phyloP scores from a whole-genome alignment of 192 early-diverging fungal species.

The Coemansia sp. region DNA sequence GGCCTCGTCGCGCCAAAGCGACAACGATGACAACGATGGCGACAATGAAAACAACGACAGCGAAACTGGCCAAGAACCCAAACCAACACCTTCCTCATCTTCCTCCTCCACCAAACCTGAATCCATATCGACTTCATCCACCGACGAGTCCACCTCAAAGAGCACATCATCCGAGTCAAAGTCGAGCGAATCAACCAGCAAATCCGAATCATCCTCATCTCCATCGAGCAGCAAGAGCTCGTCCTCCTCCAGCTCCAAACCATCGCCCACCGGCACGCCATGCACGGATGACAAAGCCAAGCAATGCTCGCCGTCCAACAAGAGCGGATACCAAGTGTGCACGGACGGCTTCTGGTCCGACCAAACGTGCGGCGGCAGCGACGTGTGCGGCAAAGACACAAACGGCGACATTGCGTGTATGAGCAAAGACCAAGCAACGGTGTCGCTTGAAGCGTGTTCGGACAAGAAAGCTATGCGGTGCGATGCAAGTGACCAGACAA shows the following conservation, averaged over 20 bases:
- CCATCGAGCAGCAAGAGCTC: slow-evolving; percentile 5
- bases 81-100: background rate
- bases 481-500: slow-evolving; percentile 15
- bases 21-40: background rate
- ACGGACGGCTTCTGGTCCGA: slow-evolving; percentile 28
- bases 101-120: background rate
- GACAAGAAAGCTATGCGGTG: slow-evolving; percentile 37
- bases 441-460: slow-evolving; percentile 25
- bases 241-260: slow-evolving; percentile 8
- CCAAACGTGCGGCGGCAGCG: slow-evolving; percentile 26
- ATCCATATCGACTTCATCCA: background rate
- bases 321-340: slow-evolving; percentile 28
- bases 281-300: slow-evolving; percentile 29
- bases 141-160: background rate
- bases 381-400: slow-evolving; percentile 31
- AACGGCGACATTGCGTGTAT: slow-evolving; percentile 28
- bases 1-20: background rate
- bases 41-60: slow-evolving; percentile 2
- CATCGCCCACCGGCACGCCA: slow-evolving; percentile 31
- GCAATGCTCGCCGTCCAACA: slow-evolving; percentile 13
- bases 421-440: slow-evolving; percentile 32
- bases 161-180: background rate
- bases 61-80: background rate
- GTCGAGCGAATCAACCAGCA: background rate
- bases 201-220: background rate